A percentile compares a stretch with the other conserved stretches of the same genome.
phyloP scores from a whole-genome alignment of 371 early-diverging fungal genomes.

The Mucor saturninus region DNA sequence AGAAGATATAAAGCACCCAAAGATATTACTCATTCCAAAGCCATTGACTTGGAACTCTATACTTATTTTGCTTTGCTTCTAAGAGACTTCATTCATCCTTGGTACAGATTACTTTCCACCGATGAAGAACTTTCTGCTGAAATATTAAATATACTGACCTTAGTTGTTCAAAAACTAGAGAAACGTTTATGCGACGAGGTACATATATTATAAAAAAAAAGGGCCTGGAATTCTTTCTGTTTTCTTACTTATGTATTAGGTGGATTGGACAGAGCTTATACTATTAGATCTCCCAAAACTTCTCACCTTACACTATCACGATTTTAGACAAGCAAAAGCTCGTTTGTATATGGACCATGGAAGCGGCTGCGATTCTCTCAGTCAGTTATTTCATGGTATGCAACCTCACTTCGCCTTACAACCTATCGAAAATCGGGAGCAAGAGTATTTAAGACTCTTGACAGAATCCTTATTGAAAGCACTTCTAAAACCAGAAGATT shows the following conservation, averaged over 20 bases:
- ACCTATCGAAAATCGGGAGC: conserved; percentile 48
- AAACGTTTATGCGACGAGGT: conserved; percentile 48
- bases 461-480: conserved; percentile 51
- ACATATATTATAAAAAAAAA: conserved; percentile 1
- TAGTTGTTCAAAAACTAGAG: conserved; percentile 54
- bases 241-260: conserved; percentile 30
- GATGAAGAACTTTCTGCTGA: conserved; percentile 60
- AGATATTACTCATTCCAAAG: conserved; percentile 43
- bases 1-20: conserved; percentile 40
- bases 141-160: conserved; percentile 45
- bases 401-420: conserved; percentile 66
- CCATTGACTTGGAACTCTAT: conserved; percentile 62
- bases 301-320: conserved; percentile 53
- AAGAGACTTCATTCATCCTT: conserved; percentile 66
- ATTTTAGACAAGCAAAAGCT: conserved; percentile 55
- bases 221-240: not conserved
- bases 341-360: conserved; percentile 57
- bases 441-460: conserved; percentile 56
- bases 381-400: conserved; percentile 62
- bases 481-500: conserved; percentile 50
- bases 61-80: conserved; percentile 61
- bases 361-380: conserved; percentile 48
- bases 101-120: conserved; percentile 58
- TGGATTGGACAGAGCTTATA: conserved; percentile 62
- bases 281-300: conserved; percentile 59